Evolutionary conservation across 768 basidiomycete genomes (phyloP).

Genomic region (Suillus paluster): DNA sequence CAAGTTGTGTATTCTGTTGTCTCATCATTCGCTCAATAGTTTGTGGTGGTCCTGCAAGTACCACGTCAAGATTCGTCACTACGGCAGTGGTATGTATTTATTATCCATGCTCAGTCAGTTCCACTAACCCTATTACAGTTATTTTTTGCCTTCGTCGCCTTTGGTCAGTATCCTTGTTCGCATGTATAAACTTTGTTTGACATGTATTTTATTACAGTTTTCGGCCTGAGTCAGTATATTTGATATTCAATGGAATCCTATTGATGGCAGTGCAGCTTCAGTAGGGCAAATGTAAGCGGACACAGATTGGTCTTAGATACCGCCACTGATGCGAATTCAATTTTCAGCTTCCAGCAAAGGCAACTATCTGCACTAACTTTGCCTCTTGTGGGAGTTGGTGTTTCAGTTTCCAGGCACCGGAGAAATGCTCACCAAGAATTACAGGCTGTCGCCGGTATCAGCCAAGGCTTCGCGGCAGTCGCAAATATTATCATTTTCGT

Average conservation of each 20-base stretch:
- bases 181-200: conserved; percentile 16
- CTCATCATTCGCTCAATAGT: conserved; percentile 16
- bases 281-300: conserved; percentile 29
- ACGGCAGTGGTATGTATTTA: conserved; percentile 21
- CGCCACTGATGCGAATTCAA: conserved; percentile 18
- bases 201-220: conserved; percentile 20
- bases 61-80: conserved; percentile 16
- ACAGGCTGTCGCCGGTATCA: conserved; percentile 21
- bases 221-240: conserved; percentile 31
- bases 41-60: conserved; percentile 15
- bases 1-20: too few relatives aligned
- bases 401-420: background rate
- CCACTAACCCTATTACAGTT: conserved; percentile 11
- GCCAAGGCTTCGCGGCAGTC: conserved; percentile 12
- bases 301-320: background rate
- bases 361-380: conserved; percentile 25
- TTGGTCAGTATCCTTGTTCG: conserved; percentile 22
- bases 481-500: conserved; percentile 19
- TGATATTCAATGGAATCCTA: background rate
- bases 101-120: background rate
- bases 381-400: conserved; percentile 24
- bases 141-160: conserved; percentile 20
- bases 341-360: conserved; percentile 23
- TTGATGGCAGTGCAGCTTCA: conserved; percentile 19
- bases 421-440: background rate